These are phyloP conservation scores for Pseudonitzschia multistriata DNA, from an alignment of 108 stramenopile genomes.

Conservation along the genomic window DNA sequence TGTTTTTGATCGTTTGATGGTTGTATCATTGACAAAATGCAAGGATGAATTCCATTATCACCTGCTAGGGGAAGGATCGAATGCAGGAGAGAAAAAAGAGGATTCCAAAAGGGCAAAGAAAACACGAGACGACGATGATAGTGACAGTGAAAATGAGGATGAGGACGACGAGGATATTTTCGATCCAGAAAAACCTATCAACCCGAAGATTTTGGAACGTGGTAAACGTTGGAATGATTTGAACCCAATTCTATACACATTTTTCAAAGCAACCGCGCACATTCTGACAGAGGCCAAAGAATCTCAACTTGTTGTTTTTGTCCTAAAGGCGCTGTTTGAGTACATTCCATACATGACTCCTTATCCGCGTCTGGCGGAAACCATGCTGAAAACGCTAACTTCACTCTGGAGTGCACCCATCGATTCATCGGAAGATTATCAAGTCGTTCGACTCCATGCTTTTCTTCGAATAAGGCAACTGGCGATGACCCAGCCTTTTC, in stretches of 20 bases:
- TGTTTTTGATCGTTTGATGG: constrained; percentile 80
- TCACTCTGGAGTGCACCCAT: constrained; percentile 79
- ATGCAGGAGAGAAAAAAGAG: not conserved
- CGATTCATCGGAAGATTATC: constrained; percentile 75
- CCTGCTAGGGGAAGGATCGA: constrained; percentile 47
- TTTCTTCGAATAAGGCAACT: constrained; percentile 94
- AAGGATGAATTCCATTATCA: constrained; percentile 77
- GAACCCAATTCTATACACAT: constrained; percentile 60
- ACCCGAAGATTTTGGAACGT: constrained; percentile 61
- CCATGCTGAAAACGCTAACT: constrained; percentile 68
- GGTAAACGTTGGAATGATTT: constrained; percentile 54
- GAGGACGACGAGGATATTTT: constrained; percentile 35
- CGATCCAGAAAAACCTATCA: constrained; percentile 76
- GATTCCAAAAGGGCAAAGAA: constrained; percentile 22
- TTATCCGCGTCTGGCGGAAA: constrained; percentile 73
- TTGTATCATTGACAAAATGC: constrained; percentile 56
- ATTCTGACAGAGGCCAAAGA: constrained; percentile 81
- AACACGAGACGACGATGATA: not conserved
- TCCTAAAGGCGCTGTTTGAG: constrained; percentile 64
- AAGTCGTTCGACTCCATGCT: constrained; percentile 82
- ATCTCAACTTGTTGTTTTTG: constrained; percentile 66
- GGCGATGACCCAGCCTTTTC: constrained; percentile 89
- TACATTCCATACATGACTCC: constrained; percentile 85
- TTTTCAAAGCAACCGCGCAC: constrained; percentile 72
- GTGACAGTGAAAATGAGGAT: constrained; percentile 32